A percentile compares a stretch with the other conserved stretches of the same genome.
Evolutionary conservation across 495 filamentous ascomycete genomes (phyloP).

Genomic region (Penicillium lagena): DNA sequence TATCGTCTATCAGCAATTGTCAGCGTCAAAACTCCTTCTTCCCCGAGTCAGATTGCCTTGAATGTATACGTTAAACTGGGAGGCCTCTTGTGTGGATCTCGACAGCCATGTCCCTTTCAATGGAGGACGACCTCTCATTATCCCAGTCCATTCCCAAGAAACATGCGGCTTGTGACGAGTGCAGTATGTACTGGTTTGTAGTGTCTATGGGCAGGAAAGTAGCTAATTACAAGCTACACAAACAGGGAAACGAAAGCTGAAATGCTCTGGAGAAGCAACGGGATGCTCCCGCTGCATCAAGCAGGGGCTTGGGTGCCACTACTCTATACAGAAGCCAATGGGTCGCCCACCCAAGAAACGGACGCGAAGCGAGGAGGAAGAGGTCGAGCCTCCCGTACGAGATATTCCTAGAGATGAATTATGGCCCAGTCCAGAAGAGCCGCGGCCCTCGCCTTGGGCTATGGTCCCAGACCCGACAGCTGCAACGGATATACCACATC

Average conservation of each 20-base stretch:
- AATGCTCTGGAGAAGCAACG: slow-evolving; percentile 39
- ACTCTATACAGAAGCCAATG: slow-evolving; percentile 44
- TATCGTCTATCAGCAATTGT: slow-evolving; percentile 19
- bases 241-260: slow-evolving; percentile 40
- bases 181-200: slow-evolving; percentile 16
- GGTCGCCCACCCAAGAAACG: slow-evolving; percentile 42
- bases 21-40: background rate
- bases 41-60: no score
- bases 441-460: slow-evolving; percentile 7
- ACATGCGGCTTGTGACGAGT: slow-evolving; percentile 40
- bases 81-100: no score
- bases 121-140: background rate
- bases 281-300: slow-evolving; percentile 38
- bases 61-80: no score
- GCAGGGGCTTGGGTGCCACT: slow-evolving; percentile 35
- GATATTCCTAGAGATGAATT: slow-evolving; percentile 6
- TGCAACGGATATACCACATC: slow-evolving; percentile 13
- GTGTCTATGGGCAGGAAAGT: background rate
- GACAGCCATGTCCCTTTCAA: background rate
- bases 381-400: slow-evolving; percentile 5
- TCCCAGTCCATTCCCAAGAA: slow-evolving; percentile 15
- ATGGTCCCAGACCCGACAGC: slow-evolving; percentile 1
- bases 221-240: slow-evolving; percentile 10
- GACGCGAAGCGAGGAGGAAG: slow-evolving; percentile 26
- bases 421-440: slow-evolving; percentile 20